Conservation (phyloP, 2,329 filamentous ascomycete species). For the Trichoderma sp. region DNA sequence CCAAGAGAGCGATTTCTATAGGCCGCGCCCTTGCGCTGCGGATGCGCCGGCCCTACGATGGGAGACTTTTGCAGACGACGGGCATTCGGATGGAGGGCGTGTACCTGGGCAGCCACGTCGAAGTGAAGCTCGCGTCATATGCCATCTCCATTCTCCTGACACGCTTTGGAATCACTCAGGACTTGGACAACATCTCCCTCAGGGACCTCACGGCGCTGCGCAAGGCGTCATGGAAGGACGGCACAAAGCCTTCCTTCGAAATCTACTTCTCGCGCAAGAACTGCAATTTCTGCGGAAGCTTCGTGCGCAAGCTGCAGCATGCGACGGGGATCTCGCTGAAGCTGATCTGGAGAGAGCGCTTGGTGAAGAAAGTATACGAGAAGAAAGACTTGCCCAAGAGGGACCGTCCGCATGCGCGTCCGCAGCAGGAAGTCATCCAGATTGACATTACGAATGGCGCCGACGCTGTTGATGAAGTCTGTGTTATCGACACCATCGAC, state of each 20-base stretch:
- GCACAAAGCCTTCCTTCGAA: slow-evolving; percentile 38
- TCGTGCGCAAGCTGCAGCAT: slow-evolving; percentile 35
- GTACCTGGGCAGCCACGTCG: slow-evolving; percentile 43
- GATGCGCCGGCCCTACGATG: slow-evolving; percentile 39
- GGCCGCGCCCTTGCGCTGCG: slow-evolving; percentile 38
- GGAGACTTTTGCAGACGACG: not conserved
- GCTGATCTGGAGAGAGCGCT: slow-evolving; percentile 37
- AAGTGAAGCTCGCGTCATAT: slow-evolving; percentile 46
- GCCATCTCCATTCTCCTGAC: slow-evolving; percentile 38
- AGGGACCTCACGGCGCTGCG: slow-evolving; percentile 34
- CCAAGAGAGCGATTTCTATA: slow-evolving; percentile 37
- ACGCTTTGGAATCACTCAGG: slow-evolving; percentile 34
- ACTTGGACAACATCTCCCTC: slow-evolving; percentile 32
- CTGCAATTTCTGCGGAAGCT: slow-evolving; percentile 37
- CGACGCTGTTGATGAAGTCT: slow-evolving; percentile 28
- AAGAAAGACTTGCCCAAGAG: slow-evolving; percentile 3
- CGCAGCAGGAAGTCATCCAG: not conserved
- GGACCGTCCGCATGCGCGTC: not conserved
- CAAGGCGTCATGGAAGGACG: slow-evolving; percentile 34
- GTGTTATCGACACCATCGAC: slow-evolving; percentile 31
- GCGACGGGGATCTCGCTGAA: slow-evolving; percentile 37
- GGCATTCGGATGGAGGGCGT: slow-evolving; percentile 32
- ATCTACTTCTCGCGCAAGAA: slow-evolving; percentile 43
- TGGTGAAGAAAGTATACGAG: slow-evolving; percentile 37
- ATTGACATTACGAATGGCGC: slow-evolving; percentile 12